phyloP scores from a whole-genome alignment of 805 yeast species.

The Cyberlindnera veronae region DNA sequence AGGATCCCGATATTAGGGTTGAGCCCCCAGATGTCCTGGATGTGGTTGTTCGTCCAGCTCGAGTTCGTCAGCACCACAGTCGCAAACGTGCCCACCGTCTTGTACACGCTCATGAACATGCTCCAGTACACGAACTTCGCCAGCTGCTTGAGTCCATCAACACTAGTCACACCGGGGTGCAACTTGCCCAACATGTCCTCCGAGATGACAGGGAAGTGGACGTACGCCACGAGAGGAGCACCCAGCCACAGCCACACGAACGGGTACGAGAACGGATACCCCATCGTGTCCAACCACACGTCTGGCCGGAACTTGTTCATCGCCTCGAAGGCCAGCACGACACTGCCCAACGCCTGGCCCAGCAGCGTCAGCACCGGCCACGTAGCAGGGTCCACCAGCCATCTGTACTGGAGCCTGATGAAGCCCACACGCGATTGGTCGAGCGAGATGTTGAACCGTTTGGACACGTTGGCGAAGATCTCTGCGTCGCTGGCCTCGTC shows the following conservation, averaged over 20 bases:
- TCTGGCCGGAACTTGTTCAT: constrained; percentile 68
- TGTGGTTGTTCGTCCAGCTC: constrained; percentile 86
- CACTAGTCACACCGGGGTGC: constrained; percentile 27
- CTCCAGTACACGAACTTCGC: constrained; percentile 69
- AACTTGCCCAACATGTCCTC: constrained; percentile 77
- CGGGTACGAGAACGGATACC: constrained; percentile 85
- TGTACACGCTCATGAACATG: constrained; percentile 57
- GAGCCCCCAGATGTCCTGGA: constrained; percentile 58
- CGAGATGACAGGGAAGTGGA: constrained; percentile 94
- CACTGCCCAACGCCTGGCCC: constrained; percentile 85
- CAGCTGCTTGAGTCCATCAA: constrained; percentile 26
- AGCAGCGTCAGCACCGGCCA: constrained; percentile 81
- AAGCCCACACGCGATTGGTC: constrained; percentile 56
- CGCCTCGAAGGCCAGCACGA: constrained; percentile 67
- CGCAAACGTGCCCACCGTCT: constrained; percentile 61
- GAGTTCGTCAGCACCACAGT: constrained; percentile 74
- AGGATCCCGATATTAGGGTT: constrained; percentile 45
- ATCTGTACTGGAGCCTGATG: constrained; percentile 52
- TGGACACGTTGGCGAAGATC: constrained; percentile 48
- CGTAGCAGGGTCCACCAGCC: constrained; percentile 61
- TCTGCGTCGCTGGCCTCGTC: constrained; percentile 47
- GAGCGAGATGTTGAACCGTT: constrained; percentile 53
- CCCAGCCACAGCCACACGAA: constrained; percentile 51
- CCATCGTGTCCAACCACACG: constrained; percentile 92
- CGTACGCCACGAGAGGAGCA: constrained; percentile 80